A percentile compares a stretch with the other conserved stretches of the same genome.
These are phyloP conservation scores for Zoysia matrella DNA, from an alignment of 202 grass and related monocot species.

Conservation along the genomic window DNA sequence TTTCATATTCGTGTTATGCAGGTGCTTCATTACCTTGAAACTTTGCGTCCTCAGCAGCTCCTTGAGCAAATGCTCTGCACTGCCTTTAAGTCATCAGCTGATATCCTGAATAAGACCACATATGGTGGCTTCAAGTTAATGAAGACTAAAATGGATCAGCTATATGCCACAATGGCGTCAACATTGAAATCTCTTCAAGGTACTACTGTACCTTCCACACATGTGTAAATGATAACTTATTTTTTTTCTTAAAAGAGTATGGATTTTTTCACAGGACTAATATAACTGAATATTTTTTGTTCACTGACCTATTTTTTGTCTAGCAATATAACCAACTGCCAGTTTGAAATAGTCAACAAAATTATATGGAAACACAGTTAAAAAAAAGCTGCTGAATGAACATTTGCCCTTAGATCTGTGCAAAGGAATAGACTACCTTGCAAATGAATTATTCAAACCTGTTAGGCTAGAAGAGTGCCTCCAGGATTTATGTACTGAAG, in stretches of 20 bases:
- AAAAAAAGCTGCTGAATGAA: neutral
- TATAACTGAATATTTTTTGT: slow-evolving; percentile 22
- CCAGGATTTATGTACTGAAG: slow-evolving; percentile 24
- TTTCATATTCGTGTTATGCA: slow-evolving; percentile 41
- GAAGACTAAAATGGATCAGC: slow-evolving; percentile 87
- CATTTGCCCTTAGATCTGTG: neutral
- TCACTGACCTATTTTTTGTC: slow-evolving; percentile 19
- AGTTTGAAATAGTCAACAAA: neutral
- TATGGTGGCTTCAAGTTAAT: slow-evolving; percentile 83
- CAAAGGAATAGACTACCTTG: slow-evolving; percentile 10
- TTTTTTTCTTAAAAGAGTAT: slow-evolving; percentile 11
- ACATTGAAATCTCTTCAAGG: slow-evolving; percentile 83
- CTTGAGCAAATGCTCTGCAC: slow-evolving; percentile 96
- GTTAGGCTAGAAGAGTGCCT: slow-evolving; percentile 18
- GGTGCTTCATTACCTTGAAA: slow-evolving; percentile 99
- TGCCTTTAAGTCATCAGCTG: slow-evolving; percentile 85
- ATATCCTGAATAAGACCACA: slow-evolving; percentile 74
- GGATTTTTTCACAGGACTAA: neutral
- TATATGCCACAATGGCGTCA: slow-evolving; percentile 84
- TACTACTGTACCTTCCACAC: slow-evolving; percentile 39
- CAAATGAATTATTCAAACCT: slow-evolving; percentile 11
- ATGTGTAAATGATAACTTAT: neutral
- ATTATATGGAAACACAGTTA: neutral
- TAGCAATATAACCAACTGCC: slow-evolving; percentile 19
- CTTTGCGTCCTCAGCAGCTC: slow-evolving; percentile 83